Base-by-base conservation (phyloP, 345 rosid genomes). In the Leavenworthia alabamica region DNA sequence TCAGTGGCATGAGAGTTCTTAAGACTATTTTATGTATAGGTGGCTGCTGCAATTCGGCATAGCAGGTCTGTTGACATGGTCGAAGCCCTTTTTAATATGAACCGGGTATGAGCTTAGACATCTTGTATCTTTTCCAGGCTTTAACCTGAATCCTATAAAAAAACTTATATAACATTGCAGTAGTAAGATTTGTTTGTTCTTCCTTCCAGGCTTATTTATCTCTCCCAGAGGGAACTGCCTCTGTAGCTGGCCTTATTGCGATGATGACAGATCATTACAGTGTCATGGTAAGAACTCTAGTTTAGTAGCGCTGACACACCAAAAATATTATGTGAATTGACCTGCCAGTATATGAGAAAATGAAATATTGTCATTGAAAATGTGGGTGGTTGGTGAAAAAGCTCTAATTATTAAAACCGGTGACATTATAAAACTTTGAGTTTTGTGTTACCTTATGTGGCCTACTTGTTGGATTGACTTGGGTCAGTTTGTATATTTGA, bases 241-340 rank as follows among this genome's bases (percentile, higher is more conserved):
- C 99, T 32, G 93, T 88, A 48, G 80, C 83, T 67, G 99, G 99
- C 73, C 90, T 94, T 35, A 78, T 84, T 73, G 99, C 99, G 22
- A 90, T 90, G 99, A 86, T 94, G 97, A 88, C 90, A 0, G 99
- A 90, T 78, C 96, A 94, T 70, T 94, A 90, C 64, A 82, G 74
- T 72, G 86, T 83, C 68, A 51, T 86, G 93, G 99, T 94, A 81
- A 67, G 88, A 43, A 46, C 16, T 47, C 13, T 52, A 15, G 29
- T 54, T 66, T 36, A 50, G 9, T 23, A 51, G 1, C 36, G 45
- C 16, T 52, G 22, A 8, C 29, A n/a, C n/a, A n/a, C n/a, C n/a
- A n/a, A 43, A 17, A 19, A 43, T 28, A 23, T 51, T 43, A 46
- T 44, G 40, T 68, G 60, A 51, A 53, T 6, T 33, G 29, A 43